These are phyloP conservation scores for Agroathelia rolfsii DNA, from an alignment of 1,284 basidiomycete species.

Conservation along the genomic window DNA sequence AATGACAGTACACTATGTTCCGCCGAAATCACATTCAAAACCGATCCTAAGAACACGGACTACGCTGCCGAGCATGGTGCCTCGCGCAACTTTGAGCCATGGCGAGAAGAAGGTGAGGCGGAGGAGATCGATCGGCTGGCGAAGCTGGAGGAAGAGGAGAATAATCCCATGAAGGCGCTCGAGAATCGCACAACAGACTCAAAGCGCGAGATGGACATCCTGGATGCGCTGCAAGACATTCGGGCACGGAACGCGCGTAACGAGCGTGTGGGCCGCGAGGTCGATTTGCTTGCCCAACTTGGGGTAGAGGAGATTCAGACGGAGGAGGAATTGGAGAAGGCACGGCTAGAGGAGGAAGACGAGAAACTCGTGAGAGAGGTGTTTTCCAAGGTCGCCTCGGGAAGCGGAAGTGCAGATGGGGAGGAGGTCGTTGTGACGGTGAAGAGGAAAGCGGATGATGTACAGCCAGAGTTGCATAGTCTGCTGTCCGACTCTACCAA, in stretches of 20 bases:
- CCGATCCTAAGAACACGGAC: conserved; percentile 71
- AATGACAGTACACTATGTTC: conserved; percentile 59
- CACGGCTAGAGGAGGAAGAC: conserved; percentile 79
- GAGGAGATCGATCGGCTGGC: conserved; percentile 40
- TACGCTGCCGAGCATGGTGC: conserved; percentile 62
- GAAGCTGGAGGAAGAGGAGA: conserved; percentile 61
- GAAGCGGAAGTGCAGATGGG: conserved; percentile 18
- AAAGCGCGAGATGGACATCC: conserved; percentile 96
- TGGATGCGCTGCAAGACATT: conserved; percentile 94
- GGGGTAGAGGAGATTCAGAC: conserved; percentile 55
- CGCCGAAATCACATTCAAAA: conserved; percentile 78
- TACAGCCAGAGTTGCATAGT: conserved; percentile 61
- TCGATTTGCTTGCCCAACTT: conserved; percentile 50
- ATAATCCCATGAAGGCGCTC: conserved; percentile 94
- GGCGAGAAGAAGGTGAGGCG: conserved; percentile 38
- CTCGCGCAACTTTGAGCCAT: conserved; percentile 58
- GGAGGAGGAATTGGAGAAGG: conserved; percentile 59
- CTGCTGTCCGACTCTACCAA: conserved; percentile 68
- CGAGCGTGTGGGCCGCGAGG: conserved; percentile 66
- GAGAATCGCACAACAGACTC: conserved; percentile 89
- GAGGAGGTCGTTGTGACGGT: conserved; percentile 45
- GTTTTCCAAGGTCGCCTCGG: conserved; percentile 62
- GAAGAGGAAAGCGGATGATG: conserved; percentile 69
- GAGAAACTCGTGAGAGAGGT: conserved; percentile 81
- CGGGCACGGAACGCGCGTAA: conserved; percentile 87